phyloP scores from a whole-genome alignment of 208 protist species.

The Trypanosoma congolense region DNA sequence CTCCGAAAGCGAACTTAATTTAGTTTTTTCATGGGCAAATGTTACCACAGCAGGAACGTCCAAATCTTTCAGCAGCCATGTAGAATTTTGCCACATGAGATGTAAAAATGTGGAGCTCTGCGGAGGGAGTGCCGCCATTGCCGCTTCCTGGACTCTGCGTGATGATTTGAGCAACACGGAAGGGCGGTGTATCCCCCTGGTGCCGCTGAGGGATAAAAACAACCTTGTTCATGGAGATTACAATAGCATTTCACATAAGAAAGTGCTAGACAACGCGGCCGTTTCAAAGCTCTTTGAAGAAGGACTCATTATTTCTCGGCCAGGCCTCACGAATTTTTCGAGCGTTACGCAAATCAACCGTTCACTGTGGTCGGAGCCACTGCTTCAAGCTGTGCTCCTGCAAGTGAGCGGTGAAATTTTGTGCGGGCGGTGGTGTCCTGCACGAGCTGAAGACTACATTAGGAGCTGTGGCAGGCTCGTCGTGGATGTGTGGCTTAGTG shows the following conservation, averaged over 20 bases:
- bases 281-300: conserved; percentile 2
- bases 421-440: conserved; percentile 1
- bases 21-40: not conserved
- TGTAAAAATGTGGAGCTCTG: not conserved
- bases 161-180: conserved; percentile 19
- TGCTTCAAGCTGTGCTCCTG: conserved; percentile 16
- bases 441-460: conserved; percentile 15
- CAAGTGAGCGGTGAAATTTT: conserved; percentile 2
- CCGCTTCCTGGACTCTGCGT: conserved; percentile 11
- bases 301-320: conserved; percentile 2
- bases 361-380: conserved; percentile 15
- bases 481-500: conserved; percentile 18
- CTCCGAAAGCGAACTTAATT: conserved; percentile 3
- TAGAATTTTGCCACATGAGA: conserved; percentile 8
- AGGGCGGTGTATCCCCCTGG: conserved; percentile 6
- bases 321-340: not conserved
- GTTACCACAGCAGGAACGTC: not conserved
- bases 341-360: not conserved
- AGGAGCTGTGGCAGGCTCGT: conserved; percentile 20
- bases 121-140: not conserved
- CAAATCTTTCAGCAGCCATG: conserved; percentile 1
- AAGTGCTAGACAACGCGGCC: not conserved
- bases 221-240: conserved; percentile 7
- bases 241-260: not conserved
- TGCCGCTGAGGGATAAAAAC: conserved; percentile 7